Evolutionary conservation across 352 stramenopile genomes (phyloP).

Genomic region (Phytophthora macrochlamydospora): DNA sequence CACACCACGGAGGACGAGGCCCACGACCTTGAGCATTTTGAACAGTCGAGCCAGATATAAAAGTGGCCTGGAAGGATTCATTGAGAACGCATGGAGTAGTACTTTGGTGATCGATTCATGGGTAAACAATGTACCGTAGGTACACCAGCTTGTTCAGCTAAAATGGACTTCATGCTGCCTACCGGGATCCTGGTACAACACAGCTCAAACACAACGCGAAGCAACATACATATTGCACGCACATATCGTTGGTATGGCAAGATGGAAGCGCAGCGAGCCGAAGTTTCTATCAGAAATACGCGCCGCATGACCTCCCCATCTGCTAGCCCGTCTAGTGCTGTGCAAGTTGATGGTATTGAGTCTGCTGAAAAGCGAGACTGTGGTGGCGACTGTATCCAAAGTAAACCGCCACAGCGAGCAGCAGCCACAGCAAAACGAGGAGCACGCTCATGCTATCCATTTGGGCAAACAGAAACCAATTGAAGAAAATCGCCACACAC

Average conservation of each 20-base stretch:
- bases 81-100: too few relatives aligned
- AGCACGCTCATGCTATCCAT: slow-evolving; percentile 70
- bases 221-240: background rate
- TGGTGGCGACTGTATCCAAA: slow-evolving; percentile 73
- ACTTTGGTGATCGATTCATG: too few relatives aligned
- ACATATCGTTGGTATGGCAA: background rate
- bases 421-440: slow-evolving; percentile 71
- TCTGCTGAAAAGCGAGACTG: slow-evolving; percentile 74
- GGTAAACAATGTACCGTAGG: too few relatives aligned
- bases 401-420: slow-evolving; percentile 72
- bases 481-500: slow-evolving; percentile 88
- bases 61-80: too few relatives aligned
- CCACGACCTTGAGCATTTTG: too few relatives aligned
- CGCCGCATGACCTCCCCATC: too few relatives aligned
- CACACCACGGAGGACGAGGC: too few relatives aligned
- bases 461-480: slow-evolving; percentile 88
- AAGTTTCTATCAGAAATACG: background rate
- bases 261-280: too few relatives aligned
- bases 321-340: slow-evolving; percentile 22
- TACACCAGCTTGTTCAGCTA: too few relatives aligned
- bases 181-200: background rate
- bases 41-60: too few relatives aligned
- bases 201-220: background rate
- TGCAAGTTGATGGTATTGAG: slow-evolving; percentile 58
- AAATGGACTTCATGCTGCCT: background rate